Percentiles rank a stretch among this genome's conserved stretches.
Conservation (phyloP, 805 yeast species). For the Priceomyces carsonii region DNA sequence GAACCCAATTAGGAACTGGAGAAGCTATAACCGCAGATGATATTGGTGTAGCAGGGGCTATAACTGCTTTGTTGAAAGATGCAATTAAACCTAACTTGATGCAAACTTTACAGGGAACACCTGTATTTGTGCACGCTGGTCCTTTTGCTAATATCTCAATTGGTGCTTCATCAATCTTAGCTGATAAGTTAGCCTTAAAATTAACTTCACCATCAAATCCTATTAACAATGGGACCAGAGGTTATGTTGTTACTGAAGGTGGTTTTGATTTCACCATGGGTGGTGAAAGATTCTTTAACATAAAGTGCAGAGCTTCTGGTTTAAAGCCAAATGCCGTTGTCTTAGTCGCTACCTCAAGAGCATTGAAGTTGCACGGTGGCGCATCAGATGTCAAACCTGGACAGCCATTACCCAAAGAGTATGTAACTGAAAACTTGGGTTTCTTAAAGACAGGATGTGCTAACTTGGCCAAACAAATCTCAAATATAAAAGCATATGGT, state of each 20-base stretch:
- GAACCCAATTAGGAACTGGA: slow-evolving; percentile 65
- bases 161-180: slow-evolving; percentile 93
- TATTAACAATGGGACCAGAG: slow-evolving; percentile 50
- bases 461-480: slow-evolving; percentile 87
- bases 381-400: slow-evolving; percentile 98
- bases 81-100: slow-evolving; percentile 94
- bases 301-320: slow-evolving; percentile 92
- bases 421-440: slow-evolving; percentile 78
- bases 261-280: slow-evolving; percentile 99
- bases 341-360: slow-evolving; percentile 93
- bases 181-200: slow-evolving; percentile 90
- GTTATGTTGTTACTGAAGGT: slow-evolving; percentile 95
- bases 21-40: slow-evolving; percentile 92
- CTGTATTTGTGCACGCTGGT: slow-evolving; percentile 96
- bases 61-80: slow-evolving; percentile 91
- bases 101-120: slow-evolving; percentile 98
- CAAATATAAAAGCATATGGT: slow-evolving; percentile 80
- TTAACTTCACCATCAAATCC: slow-evolving; percentile 60
- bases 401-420: slow-evolving; percentile 77
- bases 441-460: slow-evolving; percentile 77
- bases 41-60: slow-evolving; percentile 93
- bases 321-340: slow-evolving; percentile 87
- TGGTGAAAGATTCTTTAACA: slow-evolving; percentile 95
- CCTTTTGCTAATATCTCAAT: slow-evolving; percentile 97
- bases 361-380: slow-evolving; percentile 96